Evolutionary conservation across 306 rosid genomes (phyloP), one percentile per base, ranked within the genome.

Genomic region (Cicer chorassanicum): DNA sequence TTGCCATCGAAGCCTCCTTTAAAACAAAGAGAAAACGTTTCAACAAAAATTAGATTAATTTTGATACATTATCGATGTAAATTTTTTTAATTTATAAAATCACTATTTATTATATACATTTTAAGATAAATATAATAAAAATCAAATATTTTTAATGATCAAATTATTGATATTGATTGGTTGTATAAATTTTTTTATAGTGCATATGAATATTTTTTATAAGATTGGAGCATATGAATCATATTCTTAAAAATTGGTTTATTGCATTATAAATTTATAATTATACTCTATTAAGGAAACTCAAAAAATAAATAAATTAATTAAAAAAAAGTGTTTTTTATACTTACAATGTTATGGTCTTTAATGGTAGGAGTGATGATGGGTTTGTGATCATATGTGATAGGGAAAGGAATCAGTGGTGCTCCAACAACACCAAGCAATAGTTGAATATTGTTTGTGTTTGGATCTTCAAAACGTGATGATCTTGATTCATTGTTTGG

Each of bases 1-100:
- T 92, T 18, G 97, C 99, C 99, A 90, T 87, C 0, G 97, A 87
- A 42, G 73, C 84, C 82, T 90, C 99, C 98, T 93, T 67, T 69
- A 53, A 8, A 68, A 14, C 56, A 79, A 1, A 24, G 12, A 53
- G 18, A 62, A 12, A 65, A 54, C 0, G 11, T 3, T 8, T 0
- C 12, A 63, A 41, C 4, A 3, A 4, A 29, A 29, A 29, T 29
- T 29, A 29, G 34, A 29, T 29, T 29, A 29, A 29, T 29, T 29
- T 29, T 3, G 34, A 29, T 29, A 29, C 34, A 29, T 29, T 3
- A 24, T 24, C 4, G 0, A 24, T 3, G 34, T 24, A 24, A 24
- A 2, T 2, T 24, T 16, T 16, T 24, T 24, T 24, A 24, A 24
- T 24, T 24, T 24, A 24, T 24, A 24, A 21, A 21, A 21, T 21